Evolutionary conservation across 805 yeast species (phyloP).

Genomic region (Pichia membranifaciens): DNA sequence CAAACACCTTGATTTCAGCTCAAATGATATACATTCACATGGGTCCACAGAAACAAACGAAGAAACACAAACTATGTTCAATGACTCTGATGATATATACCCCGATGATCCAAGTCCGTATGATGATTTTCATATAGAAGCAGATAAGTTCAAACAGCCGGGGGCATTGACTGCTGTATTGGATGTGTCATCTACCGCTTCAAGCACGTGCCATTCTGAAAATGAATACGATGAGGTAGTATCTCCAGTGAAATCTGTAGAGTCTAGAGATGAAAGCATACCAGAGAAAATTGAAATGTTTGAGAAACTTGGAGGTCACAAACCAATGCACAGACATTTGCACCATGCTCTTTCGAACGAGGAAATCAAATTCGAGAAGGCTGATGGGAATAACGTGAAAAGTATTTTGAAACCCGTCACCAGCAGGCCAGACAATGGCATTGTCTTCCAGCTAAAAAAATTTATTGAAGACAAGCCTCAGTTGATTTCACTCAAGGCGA

Average conservation of each 20-base stretch:
- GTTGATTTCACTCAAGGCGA: conserved; percentile 2
- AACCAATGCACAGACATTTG: conserved; percentile 1
- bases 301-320: conserved; percentile 27
- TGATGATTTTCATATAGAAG: neutral
- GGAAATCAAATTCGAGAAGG: neutral
- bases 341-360: conserved; percentile 5
- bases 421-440: conserved; percentile 8
- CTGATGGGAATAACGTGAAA: conserved; percentile 1
- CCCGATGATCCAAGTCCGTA: neutral
- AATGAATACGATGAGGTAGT: neutral
- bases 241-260: neutral
- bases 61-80: too few relatives aligned
- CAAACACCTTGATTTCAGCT: too few relatives aligned
- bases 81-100: neutral
- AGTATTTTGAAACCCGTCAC: conserved; percentile 11
- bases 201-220: conserved; percentile 7
- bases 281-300: conserved; percentile 27
- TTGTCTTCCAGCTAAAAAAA: conserved; percentile 12
- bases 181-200: conserved; percentile 12
- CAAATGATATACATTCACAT: too few relatives aligned
- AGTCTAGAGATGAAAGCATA: conserved; percentile 10
- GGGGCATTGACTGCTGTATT: conserved; percentile 14
- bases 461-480: conserved; percentile 14
- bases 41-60: too few relatives aligned
- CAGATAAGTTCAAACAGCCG: conserved; percentile 4